These are phyloP conservation scores for Nadsonia fulvescens DNA, from an alignment of 805 yeast genomes.

Conservation along the genomic window DNA sequence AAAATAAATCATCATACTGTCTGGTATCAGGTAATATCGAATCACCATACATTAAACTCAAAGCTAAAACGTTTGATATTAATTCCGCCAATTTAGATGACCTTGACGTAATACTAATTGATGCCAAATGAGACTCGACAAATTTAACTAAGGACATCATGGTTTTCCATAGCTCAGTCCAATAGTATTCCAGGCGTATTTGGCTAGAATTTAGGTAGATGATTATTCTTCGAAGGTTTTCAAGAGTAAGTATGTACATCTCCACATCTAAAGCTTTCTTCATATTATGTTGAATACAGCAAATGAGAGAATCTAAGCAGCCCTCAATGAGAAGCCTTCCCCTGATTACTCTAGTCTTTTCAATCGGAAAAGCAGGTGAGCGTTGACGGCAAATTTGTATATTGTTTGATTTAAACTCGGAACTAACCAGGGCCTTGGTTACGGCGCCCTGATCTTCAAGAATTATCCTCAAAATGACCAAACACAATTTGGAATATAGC, in stretches of 20 bases:
- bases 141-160: constrained; percentile 16
- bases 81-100: constrained; percentile 9
- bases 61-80: constrained; percentile 12
- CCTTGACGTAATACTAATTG: constrained; percentile 2
- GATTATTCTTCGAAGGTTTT: constrained; percentile 1
- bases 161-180: constrained; percentile 23
- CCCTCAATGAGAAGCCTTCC: constrained; percentile 18
- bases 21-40: constrained; percentile 16
- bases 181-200: constrained; percentile 15
- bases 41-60: constrained; percentile 17
- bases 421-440: constrained; percentile 6
- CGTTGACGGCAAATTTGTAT: constrained; percentile 11
- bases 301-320: constrained; percentile 17
- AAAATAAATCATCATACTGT: constrained; percentile 18
- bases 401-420: constrained; percentile 5
- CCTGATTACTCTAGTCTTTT: constrained; percentile 8
- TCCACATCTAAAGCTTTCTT: constrained; percentile 14
- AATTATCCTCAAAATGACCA: constrained; percentile 16
- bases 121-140: constrained; percentile 10
- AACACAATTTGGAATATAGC: constrained; percentile 16
- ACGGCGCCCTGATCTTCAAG: constrained; percentile 3
- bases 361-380: constrained; percentile 15
- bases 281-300: constrained; percentile 18
- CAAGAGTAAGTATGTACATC: constrained; percentile 14
- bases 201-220: constrained; percentile 1